Conservation (phyloP, 2,329 filamentous ascomycete genomes). For the Tolypocladium sp. region DNA sequence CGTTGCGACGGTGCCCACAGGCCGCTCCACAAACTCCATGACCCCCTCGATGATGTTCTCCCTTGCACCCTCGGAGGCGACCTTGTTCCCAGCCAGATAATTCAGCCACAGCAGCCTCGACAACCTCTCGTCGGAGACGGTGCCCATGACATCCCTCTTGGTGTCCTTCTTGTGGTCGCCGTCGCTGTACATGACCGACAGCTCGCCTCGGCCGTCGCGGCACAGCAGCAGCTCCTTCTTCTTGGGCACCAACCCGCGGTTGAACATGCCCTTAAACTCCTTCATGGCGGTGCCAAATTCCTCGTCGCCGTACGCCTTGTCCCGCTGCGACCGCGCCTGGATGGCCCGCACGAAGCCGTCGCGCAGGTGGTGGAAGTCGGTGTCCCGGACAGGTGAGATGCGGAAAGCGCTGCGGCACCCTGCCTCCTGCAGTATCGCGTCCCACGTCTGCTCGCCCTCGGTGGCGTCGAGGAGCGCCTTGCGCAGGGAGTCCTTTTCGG, state of each 20-base stretch:
- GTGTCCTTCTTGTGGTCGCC: slow-evolving; percentile 38
- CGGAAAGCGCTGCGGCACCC: slow-evolving; percentile 70
- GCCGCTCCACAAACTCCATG: slow-evolving; percentile 79
- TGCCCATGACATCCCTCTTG: slow-evolving; percentile 52
- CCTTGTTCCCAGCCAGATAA: slow-evolving; percentile 78
- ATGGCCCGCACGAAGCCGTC: slow-evolving; percentile 88
- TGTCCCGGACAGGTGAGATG: slow-evolving; percentile 84
- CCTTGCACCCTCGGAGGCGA: slow-evolving; percentile 75
- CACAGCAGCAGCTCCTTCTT: slow-evolving; percentile 66
- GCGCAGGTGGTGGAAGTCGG: slow-evolving; percentile 84
- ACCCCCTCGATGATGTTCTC: slow-evolving; percentile 79
- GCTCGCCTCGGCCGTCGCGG: slow-evolving; percentile 53
- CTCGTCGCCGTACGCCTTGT: slow-evolving; percentile 55
- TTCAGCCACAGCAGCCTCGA: slow-evolving; percentile 79
- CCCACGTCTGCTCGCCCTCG: slow-evolving; percentile 66
- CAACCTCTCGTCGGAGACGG: slow-evolving; percentile 69
- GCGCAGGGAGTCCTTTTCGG: slow-evolving; percentile 69
- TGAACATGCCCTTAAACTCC: slow-evolving; percentile 75
- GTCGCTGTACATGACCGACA: slow-evolving; percentile 61
- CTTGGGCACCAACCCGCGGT: slow-evolving; percentile 72
- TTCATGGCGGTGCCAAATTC: slow-evolving; percentile 66
- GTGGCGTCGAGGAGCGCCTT: slow-evolving; percentile 59
- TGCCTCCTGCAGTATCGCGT: slow-evolving; percentile 54
- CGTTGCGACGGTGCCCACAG: slow-evolving; percentile 76
- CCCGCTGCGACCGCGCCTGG: slow-evolving; percentile 57